Conservation (phyloP, 208 protist species). For the Lotmaria passim region DNA sequence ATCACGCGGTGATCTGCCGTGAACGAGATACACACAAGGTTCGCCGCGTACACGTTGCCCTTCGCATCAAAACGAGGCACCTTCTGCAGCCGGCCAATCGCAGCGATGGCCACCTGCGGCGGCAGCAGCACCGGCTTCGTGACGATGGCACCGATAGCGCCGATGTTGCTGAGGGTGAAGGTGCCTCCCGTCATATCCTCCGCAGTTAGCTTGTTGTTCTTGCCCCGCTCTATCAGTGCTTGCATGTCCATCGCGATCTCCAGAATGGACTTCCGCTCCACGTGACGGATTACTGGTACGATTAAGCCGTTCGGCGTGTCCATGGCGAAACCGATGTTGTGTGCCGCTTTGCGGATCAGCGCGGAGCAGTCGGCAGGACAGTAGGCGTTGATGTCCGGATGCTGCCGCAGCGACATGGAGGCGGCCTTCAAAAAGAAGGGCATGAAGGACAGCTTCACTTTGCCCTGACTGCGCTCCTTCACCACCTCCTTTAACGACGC, state of each 20-base stretch:
- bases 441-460: constrained; percentile 88
- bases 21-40: constrained; percentile 82
- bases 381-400: constrained; percentile 90
- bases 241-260: constrained; percentile 94
- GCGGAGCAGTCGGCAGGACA: constrained; percentile 60
- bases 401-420: constrained; percentile 87
- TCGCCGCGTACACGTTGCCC: constrained; percentile 62
- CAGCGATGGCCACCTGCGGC: constrained; percentile 95
- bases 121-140: constrained; percentile 87
- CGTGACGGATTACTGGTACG: constrained; percentile 94
- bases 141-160: constrained; percentile 95
- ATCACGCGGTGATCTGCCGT: constrained; percentile 96
- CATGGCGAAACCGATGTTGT: constrained; percentile 97
- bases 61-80: constrained; percentile 84
- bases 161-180: constrained; percentile 97
- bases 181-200: constrained; percentile 90
- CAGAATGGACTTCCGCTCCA: constrained; percentile 86
- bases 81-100: constrained; percentile 88
- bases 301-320: constrained; percentile 95
- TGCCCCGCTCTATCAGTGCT: constrained; percentile 67
- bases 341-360: constrained; percentile 81
- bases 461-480: constrained; percentile 21
- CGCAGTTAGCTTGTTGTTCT: constrained; percentile 55
- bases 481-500: constrained; percentile 56
- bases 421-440: constrained; percentile 96